Conservation (phyloP, 2,329 filamentous ascomycete species). For the Diaporthe helianthi region DNA sequence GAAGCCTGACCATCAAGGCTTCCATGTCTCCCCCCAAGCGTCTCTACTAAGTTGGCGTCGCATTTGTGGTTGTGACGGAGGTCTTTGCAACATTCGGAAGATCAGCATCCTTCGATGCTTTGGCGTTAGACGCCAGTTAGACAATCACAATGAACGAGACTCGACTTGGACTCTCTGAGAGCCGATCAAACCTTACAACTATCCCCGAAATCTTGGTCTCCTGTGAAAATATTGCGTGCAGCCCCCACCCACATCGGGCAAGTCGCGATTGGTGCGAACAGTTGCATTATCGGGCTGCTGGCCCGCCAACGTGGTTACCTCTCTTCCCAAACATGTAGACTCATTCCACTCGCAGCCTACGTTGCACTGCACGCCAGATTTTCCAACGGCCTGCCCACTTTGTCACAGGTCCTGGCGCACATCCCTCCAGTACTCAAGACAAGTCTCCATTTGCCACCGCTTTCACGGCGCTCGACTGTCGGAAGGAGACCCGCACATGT, state of each 20-base stretch:
- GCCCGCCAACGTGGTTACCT: not conserved
- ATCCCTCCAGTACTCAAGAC: not conserved
- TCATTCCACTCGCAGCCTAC: not conserved
- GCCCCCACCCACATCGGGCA: not conserved
- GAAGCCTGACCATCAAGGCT: conserved; percentile 99
- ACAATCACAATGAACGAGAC: conserved; percentile 21
- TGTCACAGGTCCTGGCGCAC: not conserved
- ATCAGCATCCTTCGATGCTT: not conserved
- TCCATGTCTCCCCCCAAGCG: conserved; percentile 99
- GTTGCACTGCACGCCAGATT: not conserved
- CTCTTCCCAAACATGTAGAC: not conserved
- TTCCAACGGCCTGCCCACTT: conserved; percentile 7
- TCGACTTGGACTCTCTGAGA: conserved; percentile 16
- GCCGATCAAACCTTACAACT: not conserved
- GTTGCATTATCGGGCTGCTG: not conserved
- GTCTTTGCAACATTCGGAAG: conserved; percentile 32
- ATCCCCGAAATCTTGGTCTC: not conserved
- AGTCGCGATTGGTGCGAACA: conserved; percentile 17
- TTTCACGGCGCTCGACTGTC: not conserved
- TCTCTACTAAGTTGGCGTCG: conserved; percentile 75
- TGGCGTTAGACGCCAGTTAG: conserved; percentile 7
- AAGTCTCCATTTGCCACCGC: not conserved
- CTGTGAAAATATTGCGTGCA: not conserved
- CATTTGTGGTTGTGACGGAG: conserved; percentile 5
- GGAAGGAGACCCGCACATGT: not conserved